Percentiles rank a stretch among this genome's conserved stretches.
phyloP scores from a whole-genome alignment of 331 rosid genomes.

The Pyracantha coccinea region DNA sequence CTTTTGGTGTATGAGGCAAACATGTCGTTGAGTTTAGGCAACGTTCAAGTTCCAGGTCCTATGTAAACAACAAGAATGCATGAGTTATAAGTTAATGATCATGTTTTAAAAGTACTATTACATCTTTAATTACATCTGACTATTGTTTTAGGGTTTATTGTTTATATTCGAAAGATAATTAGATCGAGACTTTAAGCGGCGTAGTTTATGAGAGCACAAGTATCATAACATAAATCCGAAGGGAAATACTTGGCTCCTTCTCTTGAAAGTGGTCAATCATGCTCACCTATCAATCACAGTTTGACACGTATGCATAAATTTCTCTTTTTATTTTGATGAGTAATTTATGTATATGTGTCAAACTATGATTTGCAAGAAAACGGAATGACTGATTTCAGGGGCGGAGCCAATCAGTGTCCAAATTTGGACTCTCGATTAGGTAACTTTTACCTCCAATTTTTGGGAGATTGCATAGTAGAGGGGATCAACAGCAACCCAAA shows the following conservation, averaged over 20 bases:
- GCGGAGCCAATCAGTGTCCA: no score
- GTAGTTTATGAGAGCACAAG: neutral
- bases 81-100: neutral
- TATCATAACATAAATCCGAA: no score
- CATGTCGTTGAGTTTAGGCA: conserved; percentile 50
- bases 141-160: neutral
- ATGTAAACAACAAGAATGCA: neutral
- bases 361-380: no score
- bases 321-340: no score
- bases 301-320: no score
- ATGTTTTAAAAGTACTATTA: neutral
- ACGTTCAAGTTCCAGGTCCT: conserved; percentile 17
- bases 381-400: no score
- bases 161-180: neutral
- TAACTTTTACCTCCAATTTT: conserved; percentile 18
- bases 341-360: no score
- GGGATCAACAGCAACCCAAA: conserved; percentile 42
- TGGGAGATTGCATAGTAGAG: conserved; percentile 24
- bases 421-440: neutral
- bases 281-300: no score
- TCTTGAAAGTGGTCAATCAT: no score
- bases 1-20: conserved; percentile 35
- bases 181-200: neutral
- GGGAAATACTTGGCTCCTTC: no score
- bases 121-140: no score